Evolutionary conservation across 148 eudicot genomes (phyloP), one percentile per base, ranked within the genome.

Genomic region (Rhododendron henanense): DNA sequence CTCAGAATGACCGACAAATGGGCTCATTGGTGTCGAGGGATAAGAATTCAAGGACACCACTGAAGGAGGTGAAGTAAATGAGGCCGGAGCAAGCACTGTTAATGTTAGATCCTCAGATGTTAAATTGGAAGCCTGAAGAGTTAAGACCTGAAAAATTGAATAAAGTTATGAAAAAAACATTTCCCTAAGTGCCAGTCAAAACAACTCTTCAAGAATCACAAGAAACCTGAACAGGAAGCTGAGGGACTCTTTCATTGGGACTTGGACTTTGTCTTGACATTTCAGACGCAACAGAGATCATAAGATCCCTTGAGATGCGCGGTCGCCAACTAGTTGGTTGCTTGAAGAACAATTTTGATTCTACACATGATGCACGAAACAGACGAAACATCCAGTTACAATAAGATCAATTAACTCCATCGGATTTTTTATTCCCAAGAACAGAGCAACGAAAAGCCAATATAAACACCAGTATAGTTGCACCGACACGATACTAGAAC

Each of bases 281-380:
- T 92, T 97, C 96, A 90, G 99, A 94, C 73, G 96, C 95, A 90
- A 97, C 99, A 89, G 99, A 95, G 87, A 97, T 91, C 95, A 97
- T 88, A 73, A 97, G 93, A 89, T 97, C 95, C 93, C 93, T 92
- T 84, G 95, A 93, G 84, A 95, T 90, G 81, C 94, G 93, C 81
- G 98, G 99, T 79, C 89, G 89, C 98, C 99, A 97, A 86, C 92
- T 90, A 18, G 98, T 94, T 78, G 94, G 90, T 87, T 97, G 93
- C 94, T 97, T 97, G 90, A 95, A 97, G 85, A 95, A 97, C 88
- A 96, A 89, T 89, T 92, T 94, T 84, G 98, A 97, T 86, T 93
- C 99, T 97, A 86, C 88, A 91, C 67, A 71, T 37, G 79, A 86
- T 23, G 39, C 79, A 86, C 3, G 18, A 35, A 61, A 59, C 18